Evolutionary conservation across 208 protist genomes (phyloP), one percentile per base, ranked within the genome.

Genomic region (Trypanosomatidae sp.): DNA sequence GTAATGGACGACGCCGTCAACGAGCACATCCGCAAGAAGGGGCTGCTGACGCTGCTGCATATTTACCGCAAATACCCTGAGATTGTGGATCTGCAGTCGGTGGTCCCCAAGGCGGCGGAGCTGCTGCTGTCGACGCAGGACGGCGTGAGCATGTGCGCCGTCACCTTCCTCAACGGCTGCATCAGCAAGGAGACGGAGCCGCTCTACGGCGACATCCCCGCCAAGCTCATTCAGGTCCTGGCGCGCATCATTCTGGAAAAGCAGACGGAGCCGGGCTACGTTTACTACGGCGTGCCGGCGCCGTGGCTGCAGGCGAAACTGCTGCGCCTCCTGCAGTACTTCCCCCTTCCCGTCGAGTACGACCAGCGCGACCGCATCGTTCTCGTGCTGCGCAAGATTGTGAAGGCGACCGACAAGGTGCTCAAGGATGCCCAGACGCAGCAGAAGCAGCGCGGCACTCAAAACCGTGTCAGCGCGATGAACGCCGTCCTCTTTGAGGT

Each of bases 251-350:
- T 98, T 66, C 65, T 97, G n/a, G 85, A 89, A 69, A 95, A 95
- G 69, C 82, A 93, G 47, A 96, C 89, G 10, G 87, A 95, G 60
- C 84, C 85, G 15, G 97, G 98, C 36, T 99, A 99, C 89, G 83
- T 99, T 8, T 99, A 99, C 87, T 99, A 99, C 85, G 89, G 95
- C 52, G 93, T 99, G 50, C 90, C 98, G 19, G 91, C 95, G 25
- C 99, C 99, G 50, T 99, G 99, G 99, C 88, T 99, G 33, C 98
- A 99, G 89, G 91, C 98, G 46, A 99, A 99, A 81, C 74, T 98
- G n/a, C 87, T 99, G 22, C 94, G 97, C 44, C 88, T 99, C 43
- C 86, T 99, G 36, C 98, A 98, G 76, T 93, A 95, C 69, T 99
- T 98, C 77, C 94, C n/a, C n/a, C n/a, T n/a, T n/a, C n/a, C n/a